Conservation (phyloP, 768 basidiomycete genomes). For the Tulasnella sp. region DNA sequence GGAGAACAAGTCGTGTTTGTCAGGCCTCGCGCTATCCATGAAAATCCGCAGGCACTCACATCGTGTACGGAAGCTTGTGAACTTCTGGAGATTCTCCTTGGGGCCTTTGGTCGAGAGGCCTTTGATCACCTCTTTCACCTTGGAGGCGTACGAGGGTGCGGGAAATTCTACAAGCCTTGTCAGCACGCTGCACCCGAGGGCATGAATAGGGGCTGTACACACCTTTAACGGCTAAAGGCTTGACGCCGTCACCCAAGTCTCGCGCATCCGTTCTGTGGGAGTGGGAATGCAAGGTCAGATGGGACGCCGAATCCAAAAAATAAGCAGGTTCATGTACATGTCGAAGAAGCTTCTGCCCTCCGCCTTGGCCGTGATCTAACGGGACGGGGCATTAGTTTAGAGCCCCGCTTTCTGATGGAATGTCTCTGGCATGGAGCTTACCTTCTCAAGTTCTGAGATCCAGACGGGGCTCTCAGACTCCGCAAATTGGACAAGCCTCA, state of each 20-base stretch:
- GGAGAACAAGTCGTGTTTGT: conserved; percentile 31
- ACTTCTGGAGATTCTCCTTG: conserved; percentile 62
- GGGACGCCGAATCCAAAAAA: not conserved
- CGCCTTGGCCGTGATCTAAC: conserved; percentile 75
- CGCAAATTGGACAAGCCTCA: conserved; percentile 75
- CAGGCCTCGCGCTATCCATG: conserved; percentile 1
- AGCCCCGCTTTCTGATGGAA: not conserved
- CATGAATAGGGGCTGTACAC: conserved; percentile 2
- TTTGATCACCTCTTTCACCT: conserved; percentile 63
- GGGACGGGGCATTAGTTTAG: conserved; percentile 1
- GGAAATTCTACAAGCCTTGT: conserved; percentile 48
- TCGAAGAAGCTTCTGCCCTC: conserved; percentile 85
- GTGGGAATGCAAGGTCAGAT: conserved; percentile 13
- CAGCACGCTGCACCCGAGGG: conserved; percentile 36
- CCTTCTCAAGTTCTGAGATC: conserved; percentile 93
- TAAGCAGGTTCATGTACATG: conserved; percentile 48
- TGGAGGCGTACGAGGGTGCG: conserved; percentile 61
- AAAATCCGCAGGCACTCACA: conserved; percentile 51
- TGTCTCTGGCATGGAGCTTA: conserved; percentile 39
- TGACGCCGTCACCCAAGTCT: conserved; percentile 50
- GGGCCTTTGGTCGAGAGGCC: conserved; percentile 69
- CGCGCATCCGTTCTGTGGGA: conserved; percentile 71
- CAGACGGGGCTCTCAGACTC: conserved; percentile 65
- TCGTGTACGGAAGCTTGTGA: conserved; percentile 74
- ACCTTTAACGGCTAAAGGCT: conserved; percentile 29